Percentiles rank a stretch among this genome's conserved stretches.
These are phyloP conservation scores for Gigaspora rosea DNA, from an alignment of 192 early-diverging fungal species.

Conservation along the genomic window DNA sequence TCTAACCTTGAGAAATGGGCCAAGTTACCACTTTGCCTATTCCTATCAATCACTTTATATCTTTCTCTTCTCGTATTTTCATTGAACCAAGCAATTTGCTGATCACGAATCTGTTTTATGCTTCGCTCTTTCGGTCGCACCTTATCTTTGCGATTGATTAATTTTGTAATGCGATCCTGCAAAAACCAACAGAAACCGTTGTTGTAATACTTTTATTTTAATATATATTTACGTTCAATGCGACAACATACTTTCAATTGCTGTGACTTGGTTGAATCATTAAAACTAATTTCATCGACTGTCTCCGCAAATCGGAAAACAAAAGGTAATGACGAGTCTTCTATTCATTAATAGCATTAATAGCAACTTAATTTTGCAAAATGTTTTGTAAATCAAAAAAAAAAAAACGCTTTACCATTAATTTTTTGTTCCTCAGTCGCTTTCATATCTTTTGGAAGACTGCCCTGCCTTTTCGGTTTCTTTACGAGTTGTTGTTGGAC, in stretches of 20 bases:
- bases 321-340: slow-evolving; percentile 37
- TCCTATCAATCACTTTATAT: slow-evolving; percentile 53
- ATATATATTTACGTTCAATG: no score
- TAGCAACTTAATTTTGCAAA: background rate
- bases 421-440: no score
- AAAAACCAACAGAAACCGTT: background rate
- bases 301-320: slow-evolving; percentile 70
- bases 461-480: no score
- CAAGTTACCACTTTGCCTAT: slow-evolving; percentile 33
- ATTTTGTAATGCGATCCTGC: slow-evolving; percentile 38
- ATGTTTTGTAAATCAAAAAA: background rate
- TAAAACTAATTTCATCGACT: slow-evolving; percentile 63
- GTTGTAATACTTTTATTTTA: no score
- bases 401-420: background rate
- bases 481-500: background rate
- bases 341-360: no score
- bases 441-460: no score
- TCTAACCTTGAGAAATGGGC: slow-evolving; percentile 12
- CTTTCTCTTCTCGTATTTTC: slow-evolving; percentile 43
- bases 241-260: slow-evolving; percentile 51
- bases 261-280: slow-evolving; percentile 49
- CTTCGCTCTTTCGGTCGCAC: background rate
- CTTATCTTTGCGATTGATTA: slow-evolving; percentile 29
- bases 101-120: slow-evolving; percentile 11
- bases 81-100: slow-evolving; percentile 26